Evolutionary conservation across 805 yeast genomes (phyloP), one percentile per base, ranked within the genome.

Genomic region (Wickerhamiella bombiphila): DNA sequence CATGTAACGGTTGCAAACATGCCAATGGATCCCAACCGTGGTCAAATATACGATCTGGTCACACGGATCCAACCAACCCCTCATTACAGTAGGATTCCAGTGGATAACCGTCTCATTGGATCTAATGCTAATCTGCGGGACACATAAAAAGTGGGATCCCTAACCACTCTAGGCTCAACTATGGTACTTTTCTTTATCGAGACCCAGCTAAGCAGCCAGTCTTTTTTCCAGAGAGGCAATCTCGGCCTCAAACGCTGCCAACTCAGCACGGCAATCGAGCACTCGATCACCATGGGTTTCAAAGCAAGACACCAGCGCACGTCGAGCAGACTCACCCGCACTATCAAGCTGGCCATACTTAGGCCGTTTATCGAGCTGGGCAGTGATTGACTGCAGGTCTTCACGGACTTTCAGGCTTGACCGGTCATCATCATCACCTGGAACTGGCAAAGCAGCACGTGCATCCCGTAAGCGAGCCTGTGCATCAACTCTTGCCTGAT

Each of bases 211-310:
- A n/a, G n/a, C n/a, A n/a, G n/a, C n/a, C n/a, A 16, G 18, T 14
- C 33, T 13, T 18, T 6, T 22, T 19, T 29, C 30, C 30, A 14
- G 30, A 7, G 7, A 6, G 5, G 17, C 24, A n/a, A 49, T 43
- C 37, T 42, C 44, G 22, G 31, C 14, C 36, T 47, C 38, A 47
- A 50, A 50, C 31, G 42, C 49, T 30, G 49, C 56, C 21, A 53
- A 55, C 39, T 47, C 52, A 29, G 45, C 51, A 26, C 49, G 49
- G 46, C 63, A 58, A 32, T 51, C 46, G 39, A 58, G 42, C 11
- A 60, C 59, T 35, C 47, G 42, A 31, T 44, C 51, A 40, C 48
- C 41, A 50, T 58, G 49, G 32, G 45, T 36, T 26, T 38, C 34
- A 18, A 58, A 40, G 41, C 63, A 58, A 42, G 48, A 39, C 16